Conservation (phyloP, 164 flowering plant species). For the Liriodendron chinense region DNA sequence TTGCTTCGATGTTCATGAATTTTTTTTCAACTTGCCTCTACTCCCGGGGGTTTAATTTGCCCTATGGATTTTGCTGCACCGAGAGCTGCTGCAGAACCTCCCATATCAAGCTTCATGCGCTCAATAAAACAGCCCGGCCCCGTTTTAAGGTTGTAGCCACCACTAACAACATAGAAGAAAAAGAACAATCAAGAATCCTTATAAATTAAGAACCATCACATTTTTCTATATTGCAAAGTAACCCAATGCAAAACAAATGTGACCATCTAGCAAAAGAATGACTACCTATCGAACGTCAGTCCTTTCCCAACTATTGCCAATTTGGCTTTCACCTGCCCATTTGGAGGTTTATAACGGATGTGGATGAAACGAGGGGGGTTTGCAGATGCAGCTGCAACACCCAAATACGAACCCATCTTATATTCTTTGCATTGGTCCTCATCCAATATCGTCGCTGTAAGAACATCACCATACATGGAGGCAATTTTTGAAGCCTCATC, state of each 20-base stretch:
- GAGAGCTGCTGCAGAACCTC: conserved; percentile 95
- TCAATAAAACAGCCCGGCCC: conserved; percentile 92
- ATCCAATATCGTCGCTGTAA: conserved; percentile 73
- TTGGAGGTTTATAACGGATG: conserved; percentile 74
- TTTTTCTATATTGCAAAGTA: background rate
- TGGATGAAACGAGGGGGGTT: conserved; percentile 94
- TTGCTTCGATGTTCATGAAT: too few relatives aligned
- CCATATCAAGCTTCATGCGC: conserved; percentile 96
- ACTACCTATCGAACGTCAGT: conserved; percentile 93
- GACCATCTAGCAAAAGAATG: background rate
- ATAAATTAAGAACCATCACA: background rate
- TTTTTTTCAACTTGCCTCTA: conserved; percentile 53
- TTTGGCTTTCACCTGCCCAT: conserved; percentile 66
- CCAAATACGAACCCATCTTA: conserved; percentile 97
- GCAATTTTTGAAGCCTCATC: conserved; percentile 90
- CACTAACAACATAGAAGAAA: conserved; percentile 44
- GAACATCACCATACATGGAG: conserved; percentile 66
- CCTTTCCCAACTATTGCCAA: conserved; percentile 94
- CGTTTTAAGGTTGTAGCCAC: conserved; percentile 98
- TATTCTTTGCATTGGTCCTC: conserved; percentile 81
- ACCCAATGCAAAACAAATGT: background rate
- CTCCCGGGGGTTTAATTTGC: conserved; percentile 89
- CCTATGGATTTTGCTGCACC: conserved; percentile 98
- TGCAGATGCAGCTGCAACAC: conserved; percentile 93
- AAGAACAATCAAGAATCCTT: background rate